Evolutionary conservation across 352 stramenopile species (phyloP).

Genomic region (Phytophthora litchii): DNA sequence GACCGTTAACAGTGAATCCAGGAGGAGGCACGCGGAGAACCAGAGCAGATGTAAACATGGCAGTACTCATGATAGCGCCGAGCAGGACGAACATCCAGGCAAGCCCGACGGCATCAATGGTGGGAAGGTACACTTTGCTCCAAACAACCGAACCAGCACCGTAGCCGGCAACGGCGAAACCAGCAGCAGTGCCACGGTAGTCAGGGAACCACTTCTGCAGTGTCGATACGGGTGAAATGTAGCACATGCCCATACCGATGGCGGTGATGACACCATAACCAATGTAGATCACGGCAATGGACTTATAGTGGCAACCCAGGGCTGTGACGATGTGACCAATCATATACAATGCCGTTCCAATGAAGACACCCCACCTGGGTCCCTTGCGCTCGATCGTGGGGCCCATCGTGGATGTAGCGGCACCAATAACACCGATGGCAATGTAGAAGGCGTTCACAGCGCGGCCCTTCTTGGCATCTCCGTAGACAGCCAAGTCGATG

Average conservation of each 20-base stretch:
- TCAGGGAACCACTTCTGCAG: slow-evolving; percentile 83
- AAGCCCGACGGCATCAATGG: slow-evolving; percentile 54
- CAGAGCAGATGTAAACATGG: slow-evolving; percentile 51
- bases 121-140: slow-evolving; percentile 64
- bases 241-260: slow-evolving; percentile 70
- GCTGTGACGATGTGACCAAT: slow-evolving; percentile 59
- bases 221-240: slow-evolving; percentile 61
- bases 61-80: slow-evolving; percentile 44
- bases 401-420: slow-evolving; percentile 55
- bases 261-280: slow-evolving; percentile 72
- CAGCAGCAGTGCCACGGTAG: slow-evolving; percentile 68
- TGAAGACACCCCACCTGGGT: slow-evolving; percentile 44
- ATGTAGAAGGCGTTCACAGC: slow-evolving; percentile 79
- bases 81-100: slow-evolving; percentile 59
- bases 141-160: slow-evolving; percentile 65
- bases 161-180: slow-evolving; percentile 69
- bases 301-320: slow-evolving; percentile 59
- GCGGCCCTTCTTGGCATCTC: slow-evolving; percentile 48
- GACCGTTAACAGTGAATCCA: slow-evolving; percentile 50
- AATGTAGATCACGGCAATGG: slow-evolving; percentile 62
- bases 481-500: slow-evolving; percentile 59
- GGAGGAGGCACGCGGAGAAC: slow-evolving; percentile 54
- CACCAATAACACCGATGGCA: slow-evolving; percentile 61
- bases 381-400: slow-evolving; percentile 69
- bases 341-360: slow-evolving; percentile 54